These are phyloP conservation scores for Xylariaceae sp. DNA, from an alignment of 2,329 filamentous ascomycete genomes.

Conservation along the genomic window DNA sequence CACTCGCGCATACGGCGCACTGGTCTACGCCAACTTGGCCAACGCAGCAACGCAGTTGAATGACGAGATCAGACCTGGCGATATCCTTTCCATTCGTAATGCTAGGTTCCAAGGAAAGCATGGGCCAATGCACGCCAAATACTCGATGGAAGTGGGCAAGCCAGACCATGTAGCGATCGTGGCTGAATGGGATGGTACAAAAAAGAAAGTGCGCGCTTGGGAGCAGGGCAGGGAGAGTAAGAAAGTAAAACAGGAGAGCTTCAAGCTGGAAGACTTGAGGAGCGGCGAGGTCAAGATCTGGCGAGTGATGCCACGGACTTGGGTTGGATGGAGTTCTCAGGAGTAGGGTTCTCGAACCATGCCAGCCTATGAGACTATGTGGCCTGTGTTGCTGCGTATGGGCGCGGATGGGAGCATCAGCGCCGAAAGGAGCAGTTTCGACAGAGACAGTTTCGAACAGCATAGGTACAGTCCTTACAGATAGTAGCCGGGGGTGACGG, in stretches of 20 bases:
- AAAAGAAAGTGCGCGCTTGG: constrained; percentile 96
- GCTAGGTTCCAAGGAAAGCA: constrained; percentile 95
- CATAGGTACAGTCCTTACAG: constrained; percentile 14
- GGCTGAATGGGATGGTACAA: constrained; percentile 96
- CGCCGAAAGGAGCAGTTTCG: constrained; percentile 15
- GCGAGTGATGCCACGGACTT: constrained; percentile 90
- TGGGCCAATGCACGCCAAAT: constrained; percentile 94
- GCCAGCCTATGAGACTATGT: constrained; percentile 35
- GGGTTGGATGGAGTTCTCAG: constrained; percentile 84
- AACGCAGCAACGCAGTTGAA: constrained; percentile 90
- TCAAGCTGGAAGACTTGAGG: constrained; percentile 87
- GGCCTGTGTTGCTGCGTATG: constrained; percentile 39
- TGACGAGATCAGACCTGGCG: constrained; percentile 91
- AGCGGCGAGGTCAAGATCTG: constrained; percentile 97
- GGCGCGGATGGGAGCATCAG: constrained; percentile 37
- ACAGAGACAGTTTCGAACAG: constrained; percentile 32
- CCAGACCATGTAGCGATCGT: constrained; percentile 90
- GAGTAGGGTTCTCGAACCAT: constrained; percentile 52
- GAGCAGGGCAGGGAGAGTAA: constrained; percentile 93
- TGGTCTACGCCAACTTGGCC: constrained; percentile 93
- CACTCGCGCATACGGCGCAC: constrained; percentile 86
- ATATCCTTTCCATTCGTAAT: constrained; percentile 92
- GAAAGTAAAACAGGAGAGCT: constrained; percentile 94
- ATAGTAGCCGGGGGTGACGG: constrained; percentile 8
- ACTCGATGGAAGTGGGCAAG: constrained; percentile 85